A percentile compares a stretch with the other conserved stretches of the same genome.
phyloP scores from a whole-genome alignment of 2,329 filamentous ascomycete species.

The Cladosporium sp. region DNA sequence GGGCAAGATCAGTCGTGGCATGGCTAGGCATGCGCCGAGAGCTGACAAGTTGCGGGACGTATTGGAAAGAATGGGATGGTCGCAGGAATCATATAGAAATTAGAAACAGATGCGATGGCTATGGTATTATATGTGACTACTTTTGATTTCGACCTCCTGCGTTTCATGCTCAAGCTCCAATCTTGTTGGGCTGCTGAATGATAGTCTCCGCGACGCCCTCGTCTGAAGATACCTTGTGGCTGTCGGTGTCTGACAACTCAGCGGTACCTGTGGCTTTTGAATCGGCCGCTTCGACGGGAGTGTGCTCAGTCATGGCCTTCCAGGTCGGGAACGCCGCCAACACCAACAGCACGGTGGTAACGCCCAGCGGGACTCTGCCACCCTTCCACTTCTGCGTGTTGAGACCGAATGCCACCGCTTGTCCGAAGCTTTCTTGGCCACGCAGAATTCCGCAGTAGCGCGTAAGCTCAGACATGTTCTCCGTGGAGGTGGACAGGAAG shows the following conservation, averaged over 20 bases:
- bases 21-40: neutral
- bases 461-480: slow-evolving; percentile 55
- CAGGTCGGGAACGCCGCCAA: slow-evolving; percentile 34
- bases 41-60: neutral
- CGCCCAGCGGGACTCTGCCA: slow-evolving; percentile 44
- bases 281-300: slow-evolving; percentile 25
- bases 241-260: neutral
- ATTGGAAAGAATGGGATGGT: no score
- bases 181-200: slow-evolving; percentile 8
- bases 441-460: slow-evolving; percentile 46
- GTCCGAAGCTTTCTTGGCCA: slow-evolving; percentile 48
- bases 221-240: neutral
- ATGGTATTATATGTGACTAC: neutral
- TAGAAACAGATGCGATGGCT: neutral
- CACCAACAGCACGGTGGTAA: slow-evolving; percentile 39
- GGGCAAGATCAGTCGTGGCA: neutral
- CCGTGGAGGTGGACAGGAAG: slow-evolving; percentile 55
- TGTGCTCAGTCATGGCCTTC: slow-evolving; percentile 35
- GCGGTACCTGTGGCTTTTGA: neutral
- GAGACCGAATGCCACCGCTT: slow-evolving; percentile 47
- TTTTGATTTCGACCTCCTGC: neutral
- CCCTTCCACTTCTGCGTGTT: slow-evolving; percentile 48
- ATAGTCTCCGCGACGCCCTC: neutral
- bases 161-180: neutral
- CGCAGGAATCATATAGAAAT: neutral